Conservation (phyloP, 768 basidiomycete species). For the Hemileccinum rubropunctum region DNA sequence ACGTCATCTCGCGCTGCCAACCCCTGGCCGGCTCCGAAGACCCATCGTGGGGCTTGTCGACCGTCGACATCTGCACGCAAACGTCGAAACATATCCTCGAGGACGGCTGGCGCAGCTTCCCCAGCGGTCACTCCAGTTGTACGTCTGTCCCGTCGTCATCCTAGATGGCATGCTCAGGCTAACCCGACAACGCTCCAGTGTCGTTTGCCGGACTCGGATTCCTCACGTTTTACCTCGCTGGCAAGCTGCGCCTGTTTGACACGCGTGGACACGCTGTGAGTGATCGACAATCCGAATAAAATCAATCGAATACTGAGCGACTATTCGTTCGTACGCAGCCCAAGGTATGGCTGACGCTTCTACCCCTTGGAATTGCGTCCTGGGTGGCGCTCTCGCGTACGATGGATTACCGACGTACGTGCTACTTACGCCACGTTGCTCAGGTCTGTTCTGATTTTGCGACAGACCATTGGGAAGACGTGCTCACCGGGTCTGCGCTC, state of each 20-base stretch:
- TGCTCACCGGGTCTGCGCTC: conserved; percentile 71
- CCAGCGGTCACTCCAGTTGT: conserved; percentile 89
- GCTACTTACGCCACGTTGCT: not conserved
- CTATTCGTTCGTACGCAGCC: conserved; percentile 30
- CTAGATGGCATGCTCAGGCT: not conserved
- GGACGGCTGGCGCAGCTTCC: conserved; percentile 91
- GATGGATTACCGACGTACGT: conserved; percentile 87
- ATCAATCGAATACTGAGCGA: not conserved
- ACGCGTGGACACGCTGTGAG: conserved; percentile 66
- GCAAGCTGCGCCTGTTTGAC: conserved; percentile 90
- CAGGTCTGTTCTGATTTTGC: not conserved
- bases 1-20: conserved; percentile 47
- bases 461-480: conserved; percentile 90
- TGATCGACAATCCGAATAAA: not conserved
- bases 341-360: conserved; percentile 80
- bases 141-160: conserved; percentile 25
- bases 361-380: conserved; percentile 72
- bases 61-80: conserved; percentile 74
- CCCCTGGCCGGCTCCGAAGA: conserved; percentile 63
- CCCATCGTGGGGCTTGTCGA: conserved; percentile 68
- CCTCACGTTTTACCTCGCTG: conserved; percentile 82
- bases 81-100: conserved; percentile 51
- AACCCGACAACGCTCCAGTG: conserved; percentile 41
- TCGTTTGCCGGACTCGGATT: conserved; percentile 93
- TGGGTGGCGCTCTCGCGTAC: conserved; percentile 82